Evolutionary conservation across 78 protist species (phyloP).

Genomic region (Monosiga brevicollis): DNA sequence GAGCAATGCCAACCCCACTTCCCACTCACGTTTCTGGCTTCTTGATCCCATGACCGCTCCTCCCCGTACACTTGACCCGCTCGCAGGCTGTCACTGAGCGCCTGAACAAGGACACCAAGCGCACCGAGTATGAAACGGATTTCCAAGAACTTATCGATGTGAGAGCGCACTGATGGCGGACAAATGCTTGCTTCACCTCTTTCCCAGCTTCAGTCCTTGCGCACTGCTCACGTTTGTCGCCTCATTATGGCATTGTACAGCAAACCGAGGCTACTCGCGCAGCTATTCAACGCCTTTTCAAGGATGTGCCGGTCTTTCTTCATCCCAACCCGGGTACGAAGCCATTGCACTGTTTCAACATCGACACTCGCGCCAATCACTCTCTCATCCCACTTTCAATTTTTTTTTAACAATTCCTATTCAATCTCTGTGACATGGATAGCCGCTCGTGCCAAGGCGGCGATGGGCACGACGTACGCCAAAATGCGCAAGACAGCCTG

Average conservation of each 20-base stretch:
- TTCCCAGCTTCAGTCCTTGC: too few species aligned
- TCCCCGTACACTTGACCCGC: too few species aligned
- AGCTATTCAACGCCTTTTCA: not conserved
- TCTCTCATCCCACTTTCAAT: not conserved
- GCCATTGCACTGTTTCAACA: not conserved
- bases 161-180: too few species aligned
- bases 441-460: not conserved
- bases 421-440: not conserved
- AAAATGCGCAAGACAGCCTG: not conserved
- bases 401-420: too few species aligned
- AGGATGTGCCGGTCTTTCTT: not conserved
- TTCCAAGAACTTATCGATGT: not conserved
- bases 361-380: not conserved
- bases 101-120: not conserved
- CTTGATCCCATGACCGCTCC: too few species aligned
- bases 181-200: too few species aligned
- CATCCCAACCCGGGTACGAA: not conserved
- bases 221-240: too few species aligned
- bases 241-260: too few species aligned
- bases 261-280: not conserved
- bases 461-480: not conserved
- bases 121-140: not conserved
- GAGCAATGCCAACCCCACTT: too few species aligned
- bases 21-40: too few species aligned
- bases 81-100: not conserved